Evolutionary conservation across 768 basidiomycete genomes (phyloP).

Genomic region (Candolleomyces eurysporus): DNA sequence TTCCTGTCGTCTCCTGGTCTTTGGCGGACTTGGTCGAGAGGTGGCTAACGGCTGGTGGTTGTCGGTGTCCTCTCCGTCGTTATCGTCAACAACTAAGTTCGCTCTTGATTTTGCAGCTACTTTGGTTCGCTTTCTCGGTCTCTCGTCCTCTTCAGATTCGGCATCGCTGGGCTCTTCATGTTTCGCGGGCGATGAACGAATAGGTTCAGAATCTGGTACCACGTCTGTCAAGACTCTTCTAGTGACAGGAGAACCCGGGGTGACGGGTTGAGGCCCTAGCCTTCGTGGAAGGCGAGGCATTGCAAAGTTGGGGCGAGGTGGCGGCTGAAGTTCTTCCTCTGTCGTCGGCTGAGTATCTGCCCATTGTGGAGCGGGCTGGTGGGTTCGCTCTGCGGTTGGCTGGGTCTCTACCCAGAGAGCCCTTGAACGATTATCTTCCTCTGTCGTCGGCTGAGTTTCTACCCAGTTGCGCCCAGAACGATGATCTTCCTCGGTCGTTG

Average conservation of each 20-base stretch:
- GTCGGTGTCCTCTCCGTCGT: not conserved
- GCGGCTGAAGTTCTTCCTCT: constrained; percentile 2
- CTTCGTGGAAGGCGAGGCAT: not conserved
- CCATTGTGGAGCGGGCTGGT: not conserved
- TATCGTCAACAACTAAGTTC: not conserved
- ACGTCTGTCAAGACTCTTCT: constrained; percentile 39
- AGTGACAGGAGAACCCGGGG: constrained; percentile 1
- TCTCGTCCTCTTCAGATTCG: not conserved
- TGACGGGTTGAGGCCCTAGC: not conserved
- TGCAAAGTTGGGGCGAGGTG: constrained; percentile 9
- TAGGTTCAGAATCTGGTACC: constrained; percentile 66
- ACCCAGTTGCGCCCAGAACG: constrained; percentile 1
- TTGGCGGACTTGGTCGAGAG: constrained; percentile 1
- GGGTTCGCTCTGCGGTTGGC: not conserved
- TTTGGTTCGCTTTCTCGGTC: not conserved
- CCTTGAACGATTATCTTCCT: no score
- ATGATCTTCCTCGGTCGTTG: no score
- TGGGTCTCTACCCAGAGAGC: constrained; percentile 20
- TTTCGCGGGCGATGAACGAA: constrained; percentile 25
- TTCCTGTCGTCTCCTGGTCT: constrained; percentile 9
- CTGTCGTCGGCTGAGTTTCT: constrained; percentile 19
- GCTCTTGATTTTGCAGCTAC: not conserved
- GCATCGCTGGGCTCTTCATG: not conserved
- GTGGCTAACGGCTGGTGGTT: not conserved
- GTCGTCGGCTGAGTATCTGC: constrained; percentile 6